phyloP scores from a whole-genome alignment of 1,139 yeast genomes.

The Yamadazyma taylorii region DNA sequence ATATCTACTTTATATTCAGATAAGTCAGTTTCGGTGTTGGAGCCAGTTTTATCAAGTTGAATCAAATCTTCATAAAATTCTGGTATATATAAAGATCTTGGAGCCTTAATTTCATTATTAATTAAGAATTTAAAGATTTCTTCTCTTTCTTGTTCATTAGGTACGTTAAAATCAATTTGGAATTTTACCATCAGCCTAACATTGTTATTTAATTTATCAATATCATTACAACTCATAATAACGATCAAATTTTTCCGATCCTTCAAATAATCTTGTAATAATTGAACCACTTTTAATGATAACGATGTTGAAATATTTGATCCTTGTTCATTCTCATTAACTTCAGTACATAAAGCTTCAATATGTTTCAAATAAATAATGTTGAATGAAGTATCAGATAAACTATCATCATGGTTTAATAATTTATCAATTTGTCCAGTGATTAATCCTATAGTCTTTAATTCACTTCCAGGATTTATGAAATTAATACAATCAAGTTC shows the following conservation, averaged over 20 bases:
- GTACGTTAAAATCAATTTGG: slow-evolving; percentile 75
- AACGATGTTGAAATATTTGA: slow-evolving; percentile 54
- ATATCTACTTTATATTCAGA: slow-evolving; percentile 24
- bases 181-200: slow-evolving; percentile 72
- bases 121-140: slow-evolving; percentile 58
- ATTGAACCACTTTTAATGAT: slow-evolving; percentile 56
- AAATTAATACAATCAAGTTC: slow-evolving; percentile 69
- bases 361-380: slow-evolving; percentile 69
- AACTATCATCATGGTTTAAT: slow-evolving; percentile 22
- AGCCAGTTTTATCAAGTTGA: slow-evolving; percentile 16
- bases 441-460: slow-evolving; percentile 76
- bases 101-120: slow-evolving; percentile 19
- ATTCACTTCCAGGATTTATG: slow-evolving; percentile 68
- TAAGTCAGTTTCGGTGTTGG: background rate
- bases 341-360: slow-evolving; percentile 68
- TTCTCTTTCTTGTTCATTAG: slow-evolving; percentile 71
- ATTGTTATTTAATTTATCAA: slow-evolving; percentile 67
- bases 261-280: slow-evolving; percentile 56
- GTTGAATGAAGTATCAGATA: slow-evolving; percentile 26
- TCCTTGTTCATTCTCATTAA: slow-evolving; percentile 64
- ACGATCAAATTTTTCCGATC: slow-evolving; percentile 46
- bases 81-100: slow-evolving; percentile 7
- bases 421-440: slow-evolving; percentile 72
- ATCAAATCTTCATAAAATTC: slow-evolving; percentile 21
- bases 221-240: slow-evolving; percentile 69